phyloP scores from a whole-genome alignment of 805 yeast genomes.

The Saccharomycopsis amapae region DNA sequence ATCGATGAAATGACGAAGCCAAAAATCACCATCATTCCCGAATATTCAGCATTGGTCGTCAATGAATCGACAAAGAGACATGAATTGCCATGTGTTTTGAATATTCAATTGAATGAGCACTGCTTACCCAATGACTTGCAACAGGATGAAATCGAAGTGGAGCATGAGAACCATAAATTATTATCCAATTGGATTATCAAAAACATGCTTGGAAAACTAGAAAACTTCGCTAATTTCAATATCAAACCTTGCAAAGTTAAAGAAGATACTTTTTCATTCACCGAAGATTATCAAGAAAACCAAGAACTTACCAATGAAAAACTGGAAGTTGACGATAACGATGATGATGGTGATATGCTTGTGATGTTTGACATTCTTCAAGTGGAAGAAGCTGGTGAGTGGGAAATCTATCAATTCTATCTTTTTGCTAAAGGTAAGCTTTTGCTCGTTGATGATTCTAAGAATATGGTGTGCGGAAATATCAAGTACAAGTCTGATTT shows the following conservation, averaged over 20 bases:
- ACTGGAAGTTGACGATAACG: too few species aligned
- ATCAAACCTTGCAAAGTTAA: conserved; percentile 3
- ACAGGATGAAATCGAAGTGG: conserved; percentile 12
- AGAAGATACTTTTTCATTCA: background rate
- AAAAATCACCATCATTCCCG: conserved; percentile 14
- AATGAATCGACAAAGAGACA: conserved; percentile 4
- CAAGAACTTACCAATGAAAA: background rate
- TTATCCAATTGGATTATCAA: conserved; percentile 14
- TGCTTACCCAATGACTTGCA: conserved; percentile 5
- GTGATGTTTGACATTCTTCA: conserved; percentile 25
- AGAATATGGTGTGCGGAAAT: conserved; percentile 34
- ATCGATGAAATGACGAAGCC: conserved; percentile 14
- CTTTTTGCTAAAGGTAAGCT: conserved; percentile 31
- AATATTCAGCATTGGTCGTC: conserved; percentile 4
- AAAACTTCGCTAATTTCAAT: conserved; percentile 5
- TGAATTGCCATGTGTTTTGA: conserved; percentile 15
- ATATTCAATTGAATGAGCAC: conserved; percentile 14
- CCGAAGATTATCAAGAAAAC: background rate
- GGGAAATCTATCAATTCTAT: conserved; percentile 34
- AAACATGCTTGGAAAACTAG: conserved; percentile 1
- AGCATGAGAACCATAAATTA: conserved; percentile 3
- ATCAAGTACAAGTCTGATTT: conserved; percentile 34
- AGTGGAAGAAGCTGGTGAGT: conserved; percentile 38
- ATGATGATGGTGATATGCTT: conserved; percentile 4
- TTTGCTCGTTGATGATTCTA: conserved; percentile 24